Conservation (phyloP, 2,329 filamentous ascomycete genomes). For the Aspergillus latus region DNA sequence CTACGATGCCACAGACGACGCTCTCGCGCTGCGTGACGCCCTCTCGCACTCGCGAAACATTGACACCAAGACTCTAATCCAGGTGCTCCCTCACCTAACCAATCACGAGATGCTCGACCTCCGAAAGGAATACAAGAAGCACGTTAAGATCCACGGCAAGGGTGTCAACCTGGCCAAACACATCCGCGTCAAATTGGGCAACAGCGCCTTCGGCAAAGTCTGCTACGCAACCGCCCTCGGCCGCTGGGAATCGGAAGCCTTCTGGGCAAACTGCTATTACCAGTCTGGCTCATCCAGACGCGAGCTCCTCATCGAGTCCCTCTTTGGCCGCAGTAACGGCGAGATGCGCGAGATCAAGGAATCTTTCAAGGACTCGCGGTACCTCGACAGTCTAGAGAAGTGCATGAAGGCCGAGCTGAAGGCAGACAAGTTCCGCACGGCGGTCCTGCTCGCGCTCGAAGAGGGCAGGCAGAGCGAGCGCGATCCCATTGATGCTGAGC, state of each 20-base stretch:
- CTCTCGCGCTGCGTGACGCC: constrained; percentile 71
- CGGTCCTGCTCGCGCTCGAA: constrained; percentile 79
- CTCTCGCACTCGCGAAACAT: constrained; percentile 66
- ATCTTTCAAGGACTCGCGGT: constrained; percentile 88
- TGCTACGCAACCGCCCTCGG: constrained; percentile 89
- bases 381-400: constrained; percentile 72
- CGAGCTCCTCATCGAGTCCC: constrained; percentile 85
- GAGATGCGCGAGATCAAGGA: constrained; percentile 86
- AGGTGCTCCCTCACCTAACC: constrained; percentile 78
- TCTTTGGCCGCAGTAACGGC: constrained; percentile 87
- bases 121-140: constrained; percentile 83
- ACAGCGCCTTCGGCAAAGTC: constrained; percentile 73
- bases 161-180: constrained; percentile 54
- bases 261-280: constrained; percentile 99
- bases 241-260: constrained; percentile 87
- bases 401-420: constrained; percentile 93
- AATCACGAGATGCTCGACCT: constrained; percentile 87
- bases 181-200: constrained; percentile 50
- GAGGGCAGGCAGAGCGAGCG: constrained; percentile 79
- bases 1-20: constrained; percentile 80
- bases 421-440: constrained; percentile 93
- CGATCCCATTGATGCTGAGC: constrained; percentile 61
- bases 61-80: constrained; percentile 70
- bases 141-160: constrained; percentile 65
- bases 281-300: constrained; percentile 80